Conservation (phyloP, 257 asterid species). For the Misopates orontium region DNA sequence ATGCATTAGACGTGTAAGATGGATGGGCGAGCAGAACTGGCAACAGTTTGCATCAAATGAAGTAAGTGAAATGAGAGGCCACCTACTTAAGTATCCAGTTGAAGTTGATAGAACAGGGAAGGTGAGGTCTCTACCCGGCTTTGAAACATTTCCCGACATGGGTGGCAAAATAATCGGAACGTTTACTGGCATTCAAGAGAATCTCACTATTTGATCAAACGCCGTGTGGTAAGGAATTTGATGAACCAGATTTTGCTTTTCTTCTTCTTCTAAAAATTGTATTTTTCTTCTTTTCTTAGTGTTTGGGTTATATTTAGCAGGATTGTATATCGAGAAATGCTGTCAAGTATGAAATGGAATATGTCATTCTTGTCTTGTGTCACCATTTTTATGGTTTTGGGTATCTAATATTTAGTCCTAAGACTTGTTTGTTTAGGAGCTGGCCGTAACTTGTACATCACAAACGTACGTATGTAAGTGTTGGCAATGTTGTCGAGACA, state of each 20-base stretch:
- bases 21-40: conserved; percentile 74
- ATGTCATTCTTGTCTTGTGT: neutral
- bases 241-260: too few species aligned
- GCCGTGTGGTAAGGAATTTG: too few species aligned
- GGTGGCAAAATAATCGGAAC: conserved; percentile 84
- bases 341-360: neutral
- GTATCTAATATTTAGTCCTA: too few species aligned
- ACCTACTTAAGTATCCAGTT: conserved; percentile 86
- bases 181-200: conserved; percentile 73
- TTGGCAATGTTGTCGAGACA: too few species aligned
- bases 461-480: too few species aligned
- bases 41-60: conserved; percentile 62
- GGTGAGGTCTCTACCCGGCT: conserved; percentile 66
- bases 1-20: conserved; percentile 69
- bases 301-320: neutral
- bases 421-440: too few species aligned
- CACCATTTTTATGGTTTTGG: neutral
- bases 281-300: too few species aligned
- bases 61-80: conserved; percentile 62
- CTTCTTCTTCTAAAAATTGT: neutral
- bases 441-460: too few species aligned
- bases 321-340: too few species aligned
- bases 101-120: conserved; percentile 66
- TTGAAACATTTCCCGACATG: conserved; percentile 77
- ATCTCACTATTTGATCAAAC: conserved; percentile 66